Conservation (phyloP, 805 yeast genomes). For the Saccharomyces kudriavzevii region DNA sequence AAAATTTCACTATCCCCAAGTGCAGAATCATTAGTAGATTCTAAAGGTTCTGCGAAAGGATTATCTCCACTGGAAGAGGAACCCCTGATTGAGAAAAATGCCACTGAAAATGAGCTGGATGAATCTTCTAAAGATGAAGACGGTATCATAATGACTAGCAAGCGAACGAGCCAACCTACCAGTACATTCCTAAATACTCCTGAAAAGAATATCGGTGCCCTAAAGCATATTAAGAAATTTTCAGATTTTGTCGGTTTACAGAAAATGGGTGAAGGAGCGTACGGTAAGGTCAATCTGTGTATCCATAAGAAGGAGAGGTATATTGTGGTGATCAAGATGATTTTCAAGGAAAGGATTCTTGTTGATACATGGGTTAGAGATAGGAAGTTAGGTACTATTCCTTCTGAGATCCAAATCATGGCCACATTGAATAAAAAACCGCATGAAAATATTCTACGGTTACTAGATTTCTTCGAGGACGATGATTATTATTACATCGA, state of each 20-base stretch:
- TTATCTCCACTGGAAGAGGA: not conserved
- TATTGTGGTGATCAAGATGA: constrained; percentile 75
- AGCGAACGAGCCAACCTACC: not conserved
- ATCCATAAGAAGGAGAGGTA: constrained; percentile 57
- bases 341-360: constrained; percentile 82
- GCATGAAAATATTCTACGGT: constrained; percentile 79
- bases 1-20: constrained; percentile 21
- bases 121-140: constrained; percentile 5
- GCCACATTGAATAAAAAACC: constrained; percentile 67
- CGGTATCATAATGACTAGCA: constrained; percentile 4
- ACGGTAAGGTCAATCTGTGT: constrained; percentile 85
- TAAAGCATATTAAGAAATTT: constrained; percentile 62
- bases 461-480: constrained; percentile 91
- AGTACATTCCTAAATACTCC: constrained; percentile 18
- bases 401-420: constrained; percentile 93
- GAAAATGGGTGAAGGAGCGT: constrained; percentile 92
- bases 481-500: constrained; percentile 82
- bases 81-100: constrained; percentile 1
- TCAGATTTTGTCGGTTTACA: constrained; percentile 63
- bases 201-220: constrained; percentile 45
- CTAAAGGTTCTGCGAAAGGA: not conserved
- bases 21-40: constrained; percentile 1
- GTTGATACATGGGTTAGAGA: constrained; percentile 98
- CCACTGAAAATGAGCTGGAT: not conserved
- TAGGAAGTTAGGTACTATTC: constrained; percentile 82